These are phyloP conservation scores for Sporodiniella umbellata DNA, from an alignment of 371 early-diverging fungal genomes.

Conservation along the genomic window DNA sequence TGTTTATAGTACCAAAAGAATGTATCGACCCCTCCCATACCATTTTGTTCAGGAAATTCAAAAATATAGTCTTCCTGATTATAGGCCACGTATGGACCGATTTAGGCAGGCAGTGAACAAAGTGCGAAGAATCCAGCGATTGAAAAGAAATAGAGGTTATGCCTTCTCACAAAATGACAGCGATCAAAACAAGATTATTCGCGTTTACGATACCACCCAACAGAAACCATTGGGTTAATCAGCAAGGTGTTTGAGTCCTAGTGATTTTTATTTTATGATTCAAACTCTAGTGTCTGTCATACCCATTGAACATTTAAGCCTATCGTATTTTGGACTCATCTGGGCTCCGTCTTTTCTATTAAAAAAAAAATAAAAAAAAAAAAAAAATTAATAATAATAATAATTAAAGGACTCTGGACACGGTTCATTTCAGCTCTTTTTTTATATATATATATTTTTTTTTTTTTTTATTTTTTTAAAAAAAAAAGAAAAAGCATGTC, in stretches of 20 bases:
- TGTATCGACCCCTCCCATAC: slow-evolving; percentile 71
- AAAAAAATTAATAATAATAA: not conserved
- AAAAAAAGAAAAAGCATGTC: too few relatives aligned
- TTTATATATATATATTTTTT: too few relatives aligned
- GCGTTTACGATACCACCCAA: slow-evolving; percentile 92
- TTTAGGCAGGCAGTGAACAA: slow-evolving; percentile 95
- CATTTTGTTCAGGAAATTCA: slow-evolving; percentile 95
- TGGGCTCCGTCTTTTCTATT: not conserved
- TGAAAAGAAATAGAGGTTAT: slow-evolving; percentile 88
- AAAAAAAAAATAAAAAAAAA: not conserved
- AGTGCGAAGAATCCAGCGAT: slow-evolving; percentile 84
- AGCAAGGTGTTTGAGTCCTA: not conserved
- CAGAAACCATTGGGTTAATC: slow-evolving; percentile 75
- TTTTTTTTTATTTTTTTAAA: not conserved
- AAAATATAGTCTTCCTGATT: slow-evolving; percentile 92
- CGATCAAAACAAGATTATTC: slow-evolving; percentile 89
- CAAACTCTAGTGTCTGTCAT: too few relatives aligned
- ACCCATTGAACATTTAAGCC: too few relatives aligned
- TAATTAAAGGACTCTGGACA: not conserved
- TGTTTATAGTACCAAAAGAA: slow-evolving; percentile 60
- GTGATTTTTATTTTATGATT: too few relatives aligned
- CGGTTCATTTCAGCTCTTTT: not conserved
- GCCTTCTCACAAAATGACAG: slow-evolving; percentile 94
- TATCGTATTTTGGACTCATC: too few relatives aligned
- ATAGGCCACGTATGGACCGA: slow-evolving; percentile 90